Evolutionary conservation across 768 basidiomycete genomes (phyloP).

Genomic region (Agrocybe praecox): DNA sequence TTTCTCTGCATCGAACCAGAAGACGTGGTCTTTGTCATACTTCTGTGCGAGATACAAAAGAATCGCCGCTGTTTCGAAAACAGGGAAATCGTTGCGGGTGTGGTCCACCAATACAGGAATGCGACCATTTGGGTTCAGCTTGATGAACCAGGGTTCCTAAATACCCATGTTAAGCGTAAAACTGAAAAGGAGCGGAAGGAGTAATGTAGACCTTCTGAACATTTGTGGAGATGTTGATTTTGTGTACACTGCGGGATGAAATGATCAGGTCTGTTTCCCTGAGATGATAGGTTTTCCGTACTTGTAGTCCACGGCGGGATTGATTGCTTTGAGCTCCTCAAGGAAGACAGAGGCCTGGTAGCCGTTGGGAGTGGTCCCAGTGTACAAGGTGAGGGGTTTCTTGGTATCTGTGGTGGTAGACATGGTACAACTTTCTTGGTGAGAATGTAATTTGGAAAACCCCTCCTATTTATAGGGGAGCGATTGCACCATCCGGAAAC

Average conservation of each 20-base stretch:
- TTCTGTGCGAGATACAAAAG: slow-evolving; percentile 80
- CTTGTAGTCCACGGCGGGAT: slow-evolving; percentile 55
- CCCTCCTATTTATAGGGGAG: neutral
- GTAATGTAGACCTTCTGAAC: slow-evolving; percentile 64
- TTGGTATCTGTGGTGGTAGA: slow-evolving; percentile 23
- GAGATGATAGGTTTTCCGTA: slow-evolving; percentile 21
- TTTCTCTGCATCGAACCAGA: slow-evolving; percentile 58
- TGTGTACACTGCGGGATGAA: slow-evolving; percentile 38
- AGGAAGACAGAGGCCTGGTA: slow-evolving; percentile 50
- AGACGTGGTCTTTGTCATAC: slow-evolving; percentile 76
- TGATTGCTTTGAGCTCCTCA: slow-evolving; percentile 63
- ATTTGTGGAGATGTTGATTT: slow-evolving; percentile 61
- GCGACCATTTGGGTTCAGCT: slow-evolving; percentile 71
- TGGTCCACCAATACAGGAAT: slow-evolving; percentile 72
- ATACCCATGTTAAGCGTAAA: neutral
- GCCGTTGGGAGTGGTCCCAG: slow-evolving; percentile 63
- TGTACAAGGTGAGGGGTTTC: slow-evolving; percentile 55
- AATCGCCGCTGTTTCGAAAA: slow-evolving; percentile 84
- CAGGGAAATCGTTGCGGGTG: slow-evolving; percentile 57
- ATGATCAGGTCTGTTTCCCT: neutral
- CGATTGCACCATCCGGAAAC: neutral
- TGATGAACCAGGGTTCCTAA: slow-evolving; percentile 72
- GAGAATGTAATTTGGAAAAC: neutral
- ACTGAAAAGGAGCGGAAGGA: neutral
- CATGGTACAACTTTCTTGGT: slow-evolving; percentile 19